Conservation (phyloP, 2,329 filamentous ascomycete species). For the Reticulascus tulasneorum region DNA sequence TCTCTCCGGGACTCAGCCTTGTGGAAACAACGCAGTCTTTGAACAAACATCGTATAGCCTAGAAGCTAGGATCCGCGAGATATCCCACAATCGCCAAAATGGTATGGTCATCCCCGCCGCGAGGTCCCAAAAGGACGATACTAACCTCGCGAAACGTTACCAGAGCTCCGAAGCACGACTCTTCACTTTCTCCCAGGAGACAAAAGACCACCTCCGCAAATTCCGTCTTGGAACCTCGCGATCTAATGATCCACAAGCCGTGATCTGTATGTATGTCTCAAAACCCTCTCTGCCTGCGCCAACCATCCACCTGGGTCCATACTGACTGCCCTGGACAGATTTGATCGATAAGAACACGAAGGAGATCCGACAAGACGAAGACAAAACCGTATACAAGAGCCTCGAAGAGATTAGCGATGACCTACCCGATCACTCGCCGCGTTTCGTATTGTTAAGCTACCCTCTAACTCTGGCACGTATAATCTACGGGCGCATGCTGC, state of each 20-base stretch:
- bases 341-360: slow-evolving; percentile 85
- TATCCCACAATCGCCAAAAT: too few relatives aligned
- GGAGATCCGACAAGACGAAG: slow-evolving; percentile 82
- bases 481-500: neutral
- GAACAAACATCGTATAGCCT: too few relatives aligned
- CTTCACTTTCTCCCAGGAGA: slow-evolving; percentile 89
- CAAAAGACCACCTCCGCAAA: slow-evolving; percentile 85
- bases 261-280: slow-evolving; percentile 74
- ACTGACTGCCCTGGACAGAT: slow-evolving; percentile 49
- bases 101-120: neutral
- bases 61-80: too few relatives aligned
- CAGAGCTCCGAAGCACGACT: slow-evolving; percentile 77
- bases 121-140: neutral
- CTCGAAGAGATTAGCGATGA: slow-evolving; percentile 82
- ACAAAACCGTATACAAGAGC: slow-evolving; percentile 71
- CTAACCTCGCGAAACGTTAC: slow-evolving; percentile 4
- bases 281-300: neutral
- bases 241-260: slow-evolving; percentile 79
- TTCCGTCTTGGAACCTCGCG: slow-evolving; percentile 90
- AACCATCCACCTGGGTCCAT: neutral
- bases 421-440: slow-evolving; percentile 85
- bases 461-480: slow-evolving; percentile 73
- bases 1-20: too few relatives aligned
- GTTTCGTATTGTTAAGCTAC: slow-evolving; percentile 87
- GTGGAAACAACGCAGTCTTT: too few relatives aligned